Evolutionary conservation across 805 yeast genomes (phyloP), one percentile per base, ranked within the genome.

Genomic region (Lipomyces lipofer): DNA sequence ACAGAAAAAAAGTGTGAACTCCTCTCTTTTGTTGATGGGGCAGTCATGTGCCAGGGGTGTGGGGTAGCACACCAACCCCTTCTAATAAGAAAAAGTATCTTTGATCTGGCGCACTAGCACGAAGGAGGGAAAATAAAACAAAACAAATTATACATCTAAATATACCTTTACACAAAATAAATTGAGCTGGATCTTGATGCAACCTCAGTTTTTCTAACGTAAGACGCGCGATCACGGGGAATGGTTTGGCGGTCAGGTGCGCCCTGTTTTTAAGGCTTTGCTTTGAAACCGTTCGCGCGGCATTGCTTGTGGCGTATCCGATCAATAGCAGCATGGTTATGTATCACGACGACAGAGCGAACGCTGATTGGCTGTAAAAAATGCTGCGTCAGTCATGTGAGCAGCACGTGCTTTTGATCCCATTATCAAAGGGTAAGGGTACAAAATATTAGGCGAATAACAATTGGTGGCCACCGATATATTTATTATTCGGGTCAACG

Each of bases 21-120:
- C 43, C 6, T 13, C n/a, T 48, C 21, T n/a, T 39, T 22, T 17
- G 27, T 22, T 27, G 17, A 42, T 15, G 17, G 38, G 46, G 13
- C 33, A 44, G 56, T 52, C 56, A 52, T 52, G 56, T 52, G 56
- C 56, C 56, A 52, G 56, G 56, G 56, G 56, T 15, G 22, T 17
- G 17, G 22, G 22, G 4, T 2, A 25, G 7, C 25, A 38, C 38
- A 47, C 44, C 36, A 36, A 33, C 32, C 39, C 49, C 35, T 25
- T 28, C 33, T 29, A 35, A 32, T 33, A 25, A 5, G 6, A 5
- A 2, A 7, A n/a, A 9, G 27, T n/a, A 4, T 21, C 12, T 5
- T 12, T 10, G 28, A 21, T 38, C 25, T 38, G 25, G 28, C 24
- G 15, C 43, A 25, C 19, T 25, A n/a, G 28, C 7, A n/a, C 22